Conservation (phyloP, 73 alveolate genomes). For the Stentor roeselii region DNA sequence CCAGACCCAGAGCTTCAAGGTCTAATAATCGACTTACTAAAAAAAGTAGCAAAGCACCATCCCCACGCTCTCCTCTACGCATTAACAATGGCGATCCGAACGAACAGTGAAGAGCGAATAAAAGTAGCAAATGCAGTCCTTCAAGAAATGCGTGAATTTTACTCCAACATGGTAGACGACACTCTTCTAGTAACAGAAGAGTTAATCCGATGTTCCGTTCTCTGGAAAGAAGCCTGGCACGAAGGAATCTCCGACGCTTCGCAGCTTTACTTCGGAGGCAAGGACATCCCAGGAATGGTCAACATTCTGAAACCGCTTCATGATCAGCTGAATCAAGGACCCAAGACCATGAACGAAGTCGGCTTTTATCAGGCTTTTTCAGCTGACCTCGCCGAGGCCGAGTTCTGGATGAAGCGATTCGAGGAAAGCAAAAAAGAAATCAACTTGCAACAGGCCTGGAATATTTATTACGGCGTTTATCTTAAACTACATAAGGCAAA, state of each 20-base stretch:
- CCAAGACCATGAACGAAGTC: conserved; percentile 93
- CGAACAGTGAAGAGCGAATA: conserved; percentile 82
- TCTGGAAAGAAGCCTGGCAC: conserved; percentile 89
- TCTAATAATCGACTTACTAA: conserved; percentile 75
- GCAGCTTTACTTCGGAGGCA: conserved; percentile 71
- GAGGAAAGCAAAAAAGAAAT: conserved; percentile 37
- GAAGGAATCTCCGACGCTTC: conserved; percentile 97
- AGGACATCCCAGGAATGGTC: conserved; percentile 73
- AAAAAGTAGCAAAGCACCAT: conserved; percentile 72
- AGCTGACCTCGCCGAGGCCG: conserved; percentile 87
- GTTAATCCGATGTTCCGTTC: conserved; percentile 88
- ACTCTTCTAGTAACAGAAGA: conserved; percentile 86
- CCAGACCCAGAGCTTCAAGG: conserved; percentile 68
- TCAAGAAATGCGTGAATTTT: conserved; percentile 71
- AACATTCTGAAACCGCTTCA: conserved; percentile 77
- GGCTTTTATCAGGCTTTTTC: conserved; percentile 89
- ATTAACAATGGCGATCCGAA: conserved; percentile 85
- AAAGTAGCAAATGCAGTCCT: conserved; percentile 81
- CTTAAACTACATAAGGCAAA: conserved; percentile 37
- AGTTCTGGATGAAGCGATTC: conserved; percentile 51
- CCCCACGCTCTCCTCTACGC: conserved; percentile 94
- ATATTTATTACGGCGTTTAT: conserved; percentile 53
- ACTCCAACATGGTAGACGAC: conserved; percentile 77
- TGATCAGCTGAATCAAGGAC: conserved; percentile 71
- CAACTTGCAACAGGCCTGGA: conserved; percentile 58